A percentile compares a stretch with the other conserved stretches of the same genome.
Conservation (phyloP, 2,329 filamentous ascomycete genomes). For the Fusarium sp. region DNA sequence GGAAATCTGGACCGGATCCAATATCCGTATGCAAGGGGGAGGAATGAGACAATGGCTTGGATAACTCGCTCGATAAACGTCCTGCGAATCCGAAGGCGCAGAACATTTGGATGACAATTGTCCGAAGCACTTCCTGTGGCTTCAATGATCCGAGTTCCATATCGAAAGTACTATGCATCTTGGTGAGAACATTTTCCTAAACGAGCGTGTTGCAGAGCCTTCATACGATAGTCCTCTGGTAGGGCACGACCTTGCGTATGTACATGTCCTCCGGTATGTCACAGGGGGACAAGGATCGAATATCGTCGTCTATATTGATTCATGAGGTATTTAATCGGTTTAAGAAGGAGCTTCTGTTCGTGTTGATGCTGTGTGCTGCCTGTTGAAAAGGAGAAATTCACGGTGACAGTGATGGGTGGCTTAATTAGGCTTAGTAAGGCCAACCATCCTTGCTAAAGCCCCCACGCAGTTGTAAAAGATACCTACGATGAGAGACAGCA, state of each 20-base stretch:
- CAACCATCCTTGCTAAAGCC: too few species aligned
- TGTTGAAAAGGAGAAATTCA: neutral
- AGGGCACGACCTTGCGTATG: neutral
- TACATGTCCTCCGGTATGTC: neutral
- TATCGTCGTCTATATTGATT: neutral
- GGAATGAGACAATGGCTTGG: too few species aligned
- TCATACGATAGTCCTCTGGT: neutral
- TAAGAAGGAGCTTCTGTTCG: neutral
- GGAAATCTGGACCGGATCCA: too few species aligned
- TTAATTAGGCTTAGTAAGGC: neutral
- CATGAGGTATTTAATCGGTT: neutral
- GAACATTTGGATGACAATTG: too few species aligned
- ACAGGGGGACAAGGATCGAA: neutral
- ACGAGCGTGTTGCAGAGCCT: neutral
- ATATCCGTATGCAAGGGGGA: too few species aligned
- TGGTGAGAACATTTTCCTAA: neutral
- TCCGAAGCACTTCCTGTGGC: neutral
- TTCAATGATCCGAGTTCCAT: neutral
- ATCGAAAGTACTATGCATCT: neutral
- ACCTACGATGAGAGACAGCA: too few species aligned
- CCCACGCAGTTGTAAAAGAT: too few species aligned
- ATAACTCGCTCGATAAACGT: too few species aligned
- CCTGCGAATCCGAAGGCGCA: too few species aligned
- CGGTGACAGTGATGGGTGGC: neutral
- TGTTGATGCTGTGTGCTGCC: neutral